These are phyloP conservation scores for Cyphellophora attinorum DNA, from an alignment of 2,329 filamentous ascomycete species.

Conservation along the genomic window DNA sequence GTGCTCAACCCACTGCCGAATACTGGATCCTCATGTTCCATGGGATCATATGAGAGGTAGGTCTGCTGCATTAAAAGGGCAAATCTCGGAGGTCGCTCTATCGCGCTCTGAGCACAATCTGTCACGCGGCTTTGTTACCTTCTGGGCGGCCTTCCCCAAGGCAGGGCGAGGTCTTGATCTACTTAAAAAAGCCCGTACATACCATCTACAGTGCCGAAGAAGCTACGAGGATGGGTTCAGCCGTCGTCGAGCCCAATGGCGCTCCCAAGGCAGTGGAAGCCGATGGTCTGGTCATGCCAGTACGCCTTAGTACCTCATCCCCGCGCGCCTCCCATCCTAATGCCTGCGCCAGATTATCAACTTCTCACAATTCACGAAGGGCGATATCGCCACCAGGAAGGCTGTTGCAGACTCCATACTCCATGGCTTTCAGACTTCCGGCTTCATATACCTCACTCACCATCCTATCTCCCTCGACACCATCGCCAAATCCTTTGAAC, in stretches of 20 bases:
- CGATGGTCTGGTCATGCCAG: conserved; percentile 34
- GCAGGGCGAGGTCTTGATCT: too few species aligned
- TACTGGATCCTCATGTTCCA: too few species aligned
- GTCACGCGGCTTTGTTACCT: too few species aligned
- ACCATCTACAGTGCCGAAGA: too few species aligned
- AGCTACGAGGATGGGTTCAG: background rate
- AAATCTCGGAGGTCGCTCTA: too few species aligned
- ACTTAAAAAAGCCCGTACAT: too few species aligned
- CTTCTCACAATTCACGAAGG: conserved; percentile 63
- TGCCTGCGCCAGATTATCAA: conserved; percentile 58
- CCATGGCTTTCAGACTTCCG: conserved; percentile 70
- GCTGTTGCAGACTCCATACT: conserved; percentile 64
- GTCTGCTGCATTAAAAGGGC: too few species aligned
- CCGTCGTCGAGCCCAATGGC: background rate
- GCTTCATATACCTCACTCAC: conserved; percentile 82
- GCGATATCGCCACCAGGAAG: conserved; percentile 49
- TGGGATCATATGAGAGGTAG: too few species aligned
- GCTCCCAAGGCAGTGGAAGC: conserved; percentile 23
- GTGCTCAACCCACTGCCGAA: too few species aligned
- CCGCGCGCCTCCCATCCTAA: background rate
- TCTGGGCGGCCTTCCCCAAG: too few species aligned
- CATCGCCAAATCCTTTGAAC: conserved; percentile 53
- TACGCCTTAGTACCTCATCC: conserved; percentile 20
- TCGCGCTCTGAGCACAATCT: too few species aligned
- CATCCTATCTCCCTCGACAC: conserved; percentile 57